phyloP scores from a whole-genome alignment of 2,329 filamentous ascomycete genomes.

The Aphanocladium album region DNA sequence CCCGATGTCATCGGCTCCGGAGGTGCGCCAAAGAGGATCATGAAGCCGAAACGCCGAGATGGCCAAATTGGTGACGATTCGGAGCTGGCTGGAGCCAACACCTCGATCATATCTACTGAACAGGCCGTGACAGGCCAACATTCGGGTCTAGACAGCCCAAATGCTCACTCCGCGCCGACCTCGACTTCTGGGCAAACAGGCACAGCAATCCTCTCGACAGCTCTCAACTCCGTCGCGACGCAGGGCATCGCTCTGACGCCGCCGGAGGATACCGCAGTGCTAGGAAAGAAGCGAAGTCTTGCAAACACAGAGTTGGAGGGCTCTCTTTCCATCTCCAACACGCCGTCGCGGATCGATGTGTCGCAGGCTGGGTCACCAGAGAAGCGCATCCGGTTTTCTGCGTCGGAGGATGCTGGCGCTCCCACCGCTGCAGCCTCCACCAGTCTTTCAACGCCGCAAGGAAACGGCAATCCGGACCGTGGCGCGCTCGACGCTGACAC shows the following conservation, averaged over 20 bases:
- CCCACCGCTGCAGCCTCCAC: not conserved
- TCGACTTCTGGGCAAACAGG: not conserved
- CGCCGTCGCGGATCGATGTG: not conserved
- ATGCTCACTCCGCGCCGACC: not conserved
- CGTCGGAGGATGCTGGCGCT: not conserved
- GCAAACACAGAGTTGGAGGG: slow-evolving; percentile 16
- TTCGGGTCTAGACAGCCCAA: not conserved
- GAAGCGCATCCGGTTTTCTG: slow-evolving; percentile 9
- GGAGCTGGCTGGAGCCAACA: slow-evolving; percentile 43
- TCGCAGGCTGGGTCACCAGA: not conserved
- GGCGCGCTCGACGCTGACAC: not conserved
- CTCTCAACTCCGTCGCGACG: not conserved
- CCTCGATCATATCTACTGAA: slow-evolving; percentile 38
- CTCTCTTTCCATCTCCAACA: not conserved
- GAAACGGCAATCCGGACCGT: not conserved
- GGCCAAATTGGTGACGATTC: slow-evolving; percentile 40
- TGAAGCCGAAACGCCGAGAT: slow-evolving; percentile 50
- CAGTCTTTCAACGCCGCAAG: not conserved
- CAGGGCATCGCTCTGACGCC: slow-evolving; percentile 45
- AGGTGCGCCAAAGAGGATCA: slow-evolving; percentile 54
- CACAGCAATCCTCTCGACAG: not conserved
- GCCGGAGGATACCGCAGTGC: slow-evolving; percentile 45
- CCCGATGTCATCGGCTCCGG: slow-evolving; percentile 56
- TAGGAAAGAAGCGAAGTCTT: slow-evolving; percentile 39
- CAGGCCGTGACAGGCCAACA: not conserved